Conservation (phyloP, 768 basidiomycete genomes). For the Mycena rosella region DNA sequence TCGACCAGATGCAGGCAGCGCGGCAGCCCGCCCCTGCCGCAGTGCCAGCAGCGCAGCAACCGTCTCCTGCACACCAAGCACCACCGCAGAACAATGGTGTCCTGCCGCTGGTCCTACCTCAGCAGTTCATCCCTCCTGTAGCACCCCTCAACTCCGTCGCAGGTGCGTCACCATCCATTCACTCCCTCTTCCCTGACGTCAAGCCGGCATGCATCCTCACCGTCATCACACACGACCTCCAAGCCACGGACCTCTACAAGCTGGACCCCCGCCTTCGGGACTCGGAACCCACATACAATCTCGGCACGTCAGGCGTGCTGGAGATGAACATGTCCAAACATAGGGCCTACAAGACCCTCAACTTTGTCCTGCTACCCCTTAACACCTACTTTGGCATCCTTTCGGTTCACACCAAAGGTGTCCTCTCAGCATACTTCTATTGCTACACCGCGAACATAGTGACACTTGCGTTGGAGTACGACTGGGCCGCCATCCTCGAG, state of each 20-base stretch:
- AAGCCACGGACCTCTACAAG: constrained; percentile 37
- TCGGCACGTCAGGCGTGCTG: not conserved
- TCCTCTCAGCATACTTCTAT: not conserved
- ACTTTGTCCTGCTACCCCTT: constrained; percentile 5
- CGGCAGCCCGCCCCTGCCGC: too few species aligned
- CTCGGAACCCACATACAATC: not conserved
- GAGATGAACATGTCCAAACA: constrained; percentile 10
- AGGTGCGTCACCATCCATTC: constrained; percentile 28
- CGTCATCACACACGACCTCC: constrained; percentile 33
- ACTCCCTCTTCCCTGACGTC: constrained; percentile 36
- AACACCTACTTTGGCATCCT: constrained; percentile 27
- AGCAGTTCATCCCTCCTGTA: too few species aligned
- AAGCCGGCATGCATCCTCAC: constrained; percentile 32
- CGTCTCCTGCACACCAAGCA: too few species aligned
- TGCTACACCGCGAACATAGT: constrained; percentile 8
- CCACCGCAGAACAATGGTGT: too few species aligned
- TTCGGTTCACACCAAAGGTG: not conserved
- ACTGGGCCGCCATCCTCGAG: too few species aligned
- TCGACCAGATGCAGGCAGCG: too few species aligned
- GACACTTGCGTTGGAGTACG: too few species aligned
- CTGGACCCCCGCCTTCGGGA: constrained; percentile 21
- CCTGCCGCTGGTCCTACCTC: too few species aligned
- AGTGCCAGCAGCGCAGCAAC: too few species aligned
- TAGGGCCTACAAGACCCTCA: constrained; percentile 12
- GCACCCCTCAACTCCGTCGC: not conserved